phyloP scores from a whole-genome alignment of 2,329 filamentous ascomycete species.

The Dactylellina cionopaga region DNA sequence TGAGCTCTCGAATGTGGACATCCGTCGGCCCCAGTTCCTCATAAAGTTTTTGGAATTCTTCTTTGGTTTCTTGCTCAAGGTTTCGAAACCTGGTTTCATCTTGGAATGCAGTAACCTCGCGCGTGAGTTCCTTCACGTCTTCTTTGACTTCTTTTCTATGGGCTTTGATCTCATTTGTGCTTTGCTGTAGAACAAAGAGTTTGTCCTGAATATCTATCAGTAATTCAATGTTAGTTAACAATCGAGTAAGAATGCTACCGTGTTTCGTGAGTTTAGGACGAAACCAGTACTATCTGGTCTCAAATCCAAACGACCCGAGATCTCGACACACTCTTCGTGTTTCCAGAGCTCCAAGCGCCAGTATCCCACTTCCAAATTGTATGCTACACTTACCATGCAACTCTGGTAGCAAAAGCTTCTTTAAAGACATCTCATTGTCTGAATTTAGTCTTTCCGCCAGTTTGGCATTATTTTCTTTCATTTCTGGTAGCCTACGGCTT shows the following conservation, averaged over 20 bases:
- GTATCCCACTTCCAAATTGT: too few species aligned
- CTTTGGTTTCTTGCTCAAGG: background rate
- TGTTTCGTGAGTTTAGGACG: too few species aligned
- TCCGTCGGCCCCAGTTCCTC: conserved; percentile 12
- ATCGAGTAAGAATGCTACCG: background rate
- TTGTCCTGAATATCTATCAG: conserved; percentile 20
- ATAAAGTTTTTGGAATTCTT: conserved; percentile 6
- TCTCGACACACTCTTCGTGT: too few species aligned
- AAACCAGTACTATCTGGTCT: too few species aligned
- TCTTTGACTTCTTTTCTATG: conserved; percentile 6
- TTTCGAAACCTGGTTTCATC: background rate
- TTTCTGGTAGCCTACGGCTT: background rate
- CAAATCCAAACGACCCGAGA: too few species aligned
- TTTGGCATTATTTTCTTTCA: conserved; percentile 21
- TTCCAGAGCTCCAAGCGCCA: too few species aligned
- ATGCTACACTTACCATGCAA: conserved; percentile 10
- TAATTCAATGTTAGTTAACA: too few species aligned
- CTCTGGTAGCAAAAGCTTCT: conserved; percentile 10
- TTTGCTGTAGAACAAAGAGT: conserved; percentile 15
- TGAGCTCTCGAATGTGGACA: conserved; percentile 17
- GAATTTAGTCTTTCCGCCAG: conserved; percentile 21
- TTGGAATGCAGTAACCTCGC: conserved; percentile 13
- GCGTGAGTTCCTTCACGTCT: conserved; percentile 10
- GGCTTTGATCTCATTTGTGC: background rate
- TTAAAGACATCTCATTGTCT: conserved; percentile 12